Evolutionary conservation across 305 asterid genomes (phyloP).

Genomic region (Solanum hybrid): DNA sequence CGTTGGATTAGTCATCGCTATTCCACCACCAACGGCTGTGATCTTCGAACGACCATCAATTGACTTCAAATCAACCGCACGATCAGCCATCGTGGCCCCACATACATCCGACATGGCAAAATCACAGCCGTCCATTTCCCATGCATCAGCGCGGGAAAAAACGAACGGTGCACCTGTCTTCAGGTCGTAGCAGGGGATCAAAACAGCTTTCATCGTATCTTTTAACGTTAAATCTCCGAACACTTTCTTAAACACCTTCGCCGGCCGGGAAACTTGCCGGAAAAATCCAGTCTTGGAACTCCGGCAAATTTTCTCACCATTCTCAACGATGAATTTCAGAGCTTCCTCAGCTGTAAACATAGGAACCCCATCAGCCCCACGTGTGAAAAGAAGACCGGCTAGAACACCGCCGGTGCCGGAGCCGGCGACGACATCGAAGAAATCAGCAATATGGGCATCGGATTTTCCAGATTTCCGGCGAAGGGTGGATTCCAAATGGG

Average conservation of each 20-base stretch:
- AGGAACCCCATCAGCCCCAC: conserved; percentile 29
- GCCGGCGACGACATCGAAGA: conserved; percentile 56
- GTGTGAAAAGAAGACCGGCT: conserved; percentile 43
- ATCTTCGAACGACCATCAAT: conserved; percentile 34
- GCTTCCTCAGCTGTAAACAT: conserved; percentile 32
- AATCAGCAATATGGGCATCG: conserved; percentile 39
- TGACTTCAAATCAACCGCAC: conserved; percentile 27
- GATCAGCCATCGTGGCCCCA: conserved; percentile 32
- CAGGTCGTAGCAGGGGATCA: conserved; percentile 57
- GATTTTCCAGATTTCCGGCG: conserved; percentile 36
- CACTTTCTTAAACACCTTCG: conserved; percentile 27
- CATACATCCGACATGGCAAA: conserved; percentile 36
- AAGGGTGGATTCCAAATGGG: conserved; percentile 33
- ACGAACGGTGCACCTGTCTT: conserved; percentile 35
- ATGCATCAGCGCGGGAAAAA: conserved; percentile 58
- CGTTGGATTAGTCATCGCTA: conserved; percentile 48
- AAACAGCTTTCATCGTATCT: conserved; percentile 39
- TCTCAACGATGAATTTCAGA: conserved; percentile 26
- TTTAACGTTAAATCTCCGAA: conserved; percentile 37
- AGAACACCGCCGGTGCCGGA: conserved; percentile 55
- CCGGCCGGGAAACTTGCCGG: conserved; percentile 7
- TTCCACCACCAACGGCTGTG: conserved; percentile 40
- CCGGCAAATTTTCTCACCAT: conserved; percentile 8
- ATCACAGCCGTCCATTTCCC: conserved; percentile 48
- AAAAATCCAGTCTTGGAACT: conserved; percentile 9